Conservation (phyloP, 805 yeast species). For the Spathaspora gorwiae region DNA sequence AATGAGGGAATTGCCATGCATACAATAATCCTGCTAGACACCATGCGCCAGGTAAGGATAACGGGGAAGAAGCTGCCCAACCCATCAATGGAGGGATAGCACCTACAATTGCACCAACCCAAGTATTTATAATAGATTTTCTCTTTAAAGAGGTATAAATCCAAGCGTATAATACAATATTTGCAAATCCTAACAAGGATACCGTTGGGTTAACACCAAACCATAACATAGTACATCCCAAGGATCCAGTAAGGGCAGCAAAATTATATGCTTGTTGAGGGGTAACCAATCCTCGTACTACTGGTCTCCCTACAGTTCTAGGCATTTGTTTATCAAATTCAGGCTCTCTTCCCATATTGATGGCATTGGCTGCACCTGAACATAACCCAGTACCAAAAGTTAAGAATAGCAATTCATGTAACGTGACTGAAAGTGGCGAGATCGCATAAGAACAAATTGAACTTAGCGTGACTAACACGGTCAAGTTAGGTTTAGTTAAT, state of each 20-base stretch:
- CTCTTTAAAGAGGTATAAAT: constrained; percentile 87
- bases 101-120: constrained; percentile 99
- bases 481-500: constrained; percentile 85
- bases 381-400: constrained; percentile 83
- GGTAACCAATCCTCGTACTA: constrained; percentile 75
- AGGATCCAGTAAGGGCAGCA: constrained; percentile 67
- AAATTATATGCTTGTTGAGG: constrained; percentile 75
- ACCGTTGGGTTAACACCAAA: constrained; percentile 85
- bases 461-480: constrained; percentile 82
- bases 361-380: constrained; percentile 94
- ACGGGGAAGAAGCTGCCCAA: constrained; percentile 83
- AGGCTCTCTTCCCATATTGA: constrained; percentile 96
- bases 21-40: constrained; percentile 81
- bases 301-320: constrained; percentile 84
- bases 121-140: constrained; percentile 79
- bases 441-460: constrained; percentile 92
- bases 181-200: constrained; percentile 71
- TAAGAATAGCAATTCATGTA: constrained; percentile 63
- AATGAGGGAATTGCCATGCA: constrained; percentile 99
- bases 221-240: constrained; percentile 66
- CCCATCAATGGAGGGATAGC: constrained; percentile 99
- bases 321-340: constrained; percentile 82
- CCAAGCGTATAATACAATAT: constrained; percentile 84
- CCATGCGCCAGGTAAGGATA: constrained; percentile 91
- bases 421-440: constrained; percentile 76